Evolutionary conservation across 116 monocot species (phyloP).

Genomic region (Trichopus zeylanicus): DNA sequence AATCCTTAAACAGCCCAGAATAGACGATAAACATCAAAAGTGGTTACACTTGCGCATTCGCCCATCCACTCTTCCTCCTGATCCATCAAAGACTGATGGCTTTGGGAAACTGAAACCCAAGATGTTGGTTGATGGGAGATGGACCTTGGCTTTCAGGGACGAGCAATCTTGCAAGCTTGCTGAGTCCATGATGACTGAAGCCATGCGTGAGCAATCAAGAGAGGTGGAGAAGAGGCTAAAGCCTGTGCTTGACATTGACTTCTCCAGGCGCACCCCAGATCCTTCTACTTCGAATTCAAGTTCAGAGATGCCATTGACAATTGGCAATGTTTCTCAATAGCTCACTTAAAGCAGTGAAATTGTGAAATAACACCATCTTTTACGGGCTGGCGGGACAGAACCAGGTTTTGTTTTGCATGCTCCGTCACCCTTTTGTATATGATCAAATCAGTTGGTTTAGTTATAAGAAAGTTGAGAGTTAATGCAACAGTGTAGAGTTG

Average conservation of each 20-base stretch:
- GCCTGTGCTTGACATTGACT: constrained; percentile 34
- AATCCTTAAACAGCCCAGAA: constrained; percentile 93
- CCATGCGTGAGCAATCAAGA: constrained; percentile 32
- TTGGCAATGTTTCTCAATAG: no score
- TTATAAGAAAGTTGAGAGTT: neutral
- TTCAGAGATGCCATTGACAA: neutral
- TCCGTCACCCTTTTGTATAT: neutral
- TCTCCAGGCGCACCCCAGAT: neutral
- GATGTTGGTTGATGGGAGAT: constrained; percentile 78
- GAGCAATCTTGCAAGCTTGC: constrained; percentile 71
- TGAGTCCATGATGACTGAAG: constrained; percentile 58
- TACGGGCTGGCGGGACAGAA: neutral
- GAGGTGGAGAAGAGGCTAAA: constrained; percentile 48
- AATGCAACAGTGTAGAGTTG: neutral
- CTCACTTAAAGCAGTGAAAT: neutral
- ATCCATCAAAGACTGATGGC: constrained; percentile 27
- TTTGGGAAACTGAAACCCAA: constrained; percentile 37
- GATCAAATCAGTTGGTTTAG: neutral
- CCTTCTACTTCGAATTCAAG: no score
- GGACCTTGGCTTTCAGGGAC: constrained; percentile 86
- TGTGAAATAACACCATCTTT: neutral
- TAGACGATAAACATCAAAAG: constrained; percentile 71
- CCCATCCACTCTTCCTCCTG: constrained; percentile 50
- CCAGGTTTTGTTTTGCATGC: neutral
- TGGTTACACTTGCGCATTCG: constrained; percentile 93